Conservation (phyloP, 176 grass and related monocot genomes). For the sorghum (Sorghum bicolor) region Sorghum_bicolor_NCBIv3 NC_012873.2:66352001-66352500, state of each 20-base stretch:
- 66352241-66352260: slow-evolving; percentile 59
- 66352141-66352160: no score
- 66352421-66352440: neutral
- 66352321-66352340: slow-evolving; percentile 52
- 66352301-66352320: slow-evolving; percentile 72
- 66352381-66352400: slow-evolving; percentile 17
- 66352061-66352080: neutral
- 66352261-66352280: slow-evolving; percentile 61
- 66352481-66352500: neutral
- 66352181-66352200: neutral
- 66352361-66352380: slow-evolving; percentile 1
- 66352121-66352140: neutral
- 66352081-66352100: neutral
- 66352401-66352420: neutral
- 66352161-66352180: neutral
- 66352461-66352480: no score
- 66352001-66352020: neutral
- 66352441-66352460: neutral
- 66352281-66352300: slow-evolving; percentile 82
- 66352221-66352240: slow-evolving; percentile 49
- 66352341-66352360: slow-evolving; percentile 45
- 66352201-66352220: neutral
- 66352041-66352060: neutral
- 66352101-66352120: slow-evolving; percentile 14
- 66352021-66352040: neutral